These are phyloP conservation scores for Smittium mucronatum DNA, from an alignment of 371 early-diverging fungal species.

Conservation along the genomic window DNA sequence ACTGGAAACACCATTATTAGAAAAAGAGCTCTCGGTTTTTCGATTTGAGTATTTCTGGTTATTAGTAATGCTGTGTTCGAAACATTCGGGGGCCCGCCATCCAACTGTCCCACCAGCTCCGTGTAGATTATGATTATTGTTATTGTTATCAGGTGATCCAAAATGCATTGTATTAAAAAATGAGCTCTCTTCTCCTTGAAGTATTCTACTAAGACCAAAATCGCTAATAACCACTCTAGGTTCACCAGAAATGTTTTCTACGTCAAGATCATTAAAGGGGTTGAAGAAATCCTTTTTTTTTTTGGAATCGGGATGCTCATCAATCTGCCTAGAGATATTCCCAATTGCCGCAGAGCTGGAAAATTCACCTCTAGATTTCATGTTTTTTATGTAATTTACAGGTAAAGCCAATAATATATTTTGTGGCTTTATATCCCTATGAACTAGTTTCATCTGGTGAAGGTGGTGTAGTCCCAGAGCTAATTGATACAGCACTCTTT, in stretches of 20 bases:
- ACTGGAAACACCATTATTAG: no score
- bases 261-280: conserved; percentile 19
- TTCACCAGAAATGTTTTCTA: conserved; percentile 16
- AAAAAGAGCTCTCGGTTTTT: no score
- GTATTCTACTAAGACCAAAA: conserved; percentile 92
- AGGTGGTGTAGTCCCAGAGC: conserved; percentile 73
- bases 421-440: conserved; percentile 89
- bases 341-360: not conserved
- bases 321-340: not conserved
- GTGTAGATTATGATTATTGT: not conserved
- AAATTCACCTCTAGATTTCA: conserved; percentile 1
- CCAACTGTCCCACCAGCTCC: conserved; percentile 76
- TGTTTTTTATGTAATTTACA: conserved; percentile 27
- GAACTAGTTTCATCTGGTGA: conserved; percentile 86
- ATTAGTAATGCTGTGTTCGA: conserved; percentile 13
- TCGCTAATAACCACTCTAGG: conserved; percentile 85
- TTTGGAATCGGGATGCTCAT: not conserved
- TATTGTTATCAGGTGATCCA: conserved; percentile 9
- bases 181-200: conserved; percentile 85
- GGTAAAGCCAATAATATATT: conserved; percentile 72
- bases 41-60: not conserved
- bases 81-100: conserved; percentile 93
- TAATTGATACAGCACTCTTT: conserved; percentile 55
- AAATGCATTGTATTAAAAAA: conserved; percentile 69
- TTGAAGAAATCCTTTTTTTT: conserved; percentile 2